Conservation (phyloP, 306 rosid genomes). For the Rosa lucieae region DNA sequence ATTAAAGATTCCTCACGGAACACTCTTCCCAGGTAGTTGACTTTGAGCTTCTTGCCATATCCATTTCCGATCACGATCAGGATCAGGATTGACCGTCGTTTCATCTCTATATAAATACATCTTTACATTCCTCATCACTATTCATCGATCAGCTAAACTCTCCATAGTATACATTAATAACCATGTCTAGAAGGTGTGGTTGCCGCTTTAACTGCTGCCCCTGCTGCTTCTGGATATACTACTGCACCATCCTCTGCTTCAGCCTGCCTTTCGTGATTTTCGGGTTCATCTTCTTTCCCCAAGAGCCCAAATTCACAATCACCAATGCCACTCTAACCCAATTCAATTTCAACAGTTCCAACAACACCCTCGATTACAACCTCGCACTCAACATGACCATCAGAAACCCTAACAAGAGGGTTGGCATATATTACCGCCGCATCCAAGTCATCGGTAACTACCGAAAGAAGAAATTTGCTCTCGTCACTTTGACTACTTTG, state of each 20-base stretch:
- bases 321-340: slow-evolving; percentile 48
- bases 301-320: slow-evolving; percentile 46
- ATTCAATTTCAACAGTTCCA: slow-evolving; percentile 30
- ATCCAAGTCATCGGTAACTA: slow-evolving; percentile 42
- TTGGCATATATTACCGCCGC: slow-evolving; percentile 50
- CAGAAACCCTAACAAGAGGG: slow-evolving; percentile 57
- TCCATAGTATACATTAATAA: not conserved
- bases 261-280: slow-evolving; percentile 29
- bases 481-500: not conserved
- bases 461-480: slow-evolving; percentile 33
- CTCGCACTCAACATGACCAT: slow-evolving; percentile 31
- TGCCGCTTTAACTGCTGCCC: not conserved
- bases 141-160: not conserved
- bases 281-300: slow-evolving; percentile 57
- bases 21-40: not conserved
- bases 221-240: not conserved
- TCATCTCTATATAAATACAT: not conserved
- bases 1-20: not conserved
- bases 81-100: not conserved
- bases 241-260: not conserved
- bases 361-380: slow-evolving; percentile 27
- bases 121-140: not conserved
- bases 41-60: not conserved
- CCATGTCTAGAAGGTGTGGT: not conserved
- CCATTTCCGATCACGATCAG: not conserved